These are phyloP conservation scores for Podospora anserina DNA, from an alignment of 495 filamentous ascomycete genomes.

Conservation along the genomic window DNA sequence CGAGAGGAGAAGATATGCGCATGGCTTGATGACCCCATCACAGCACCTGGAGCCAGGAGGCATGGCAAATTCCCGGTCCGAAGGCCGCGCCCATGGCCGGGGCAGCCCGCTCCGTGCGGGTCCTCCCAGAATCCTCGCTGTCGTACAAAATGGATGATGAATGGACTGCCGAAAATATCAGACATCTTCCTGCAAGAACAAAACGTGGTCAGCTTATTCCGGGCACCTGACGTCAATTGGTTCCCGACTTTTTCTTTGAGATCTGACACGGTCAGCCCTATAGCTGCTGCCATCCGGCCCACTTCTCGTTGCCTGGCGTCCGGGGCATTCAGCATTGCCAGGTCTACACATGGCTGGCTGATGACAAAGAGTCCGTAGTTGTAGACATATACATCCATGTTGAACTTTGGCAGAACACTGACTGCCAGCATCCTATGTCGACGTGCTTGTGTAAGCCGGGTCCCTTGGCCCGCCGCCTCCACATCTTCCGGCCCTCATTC, in stretches of 20 bases:
- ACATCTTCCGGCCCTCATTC: slow-evolving; percentile 12
- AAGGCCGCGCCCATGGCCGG: not conserved
- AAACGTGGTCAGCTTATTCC: not conserved
- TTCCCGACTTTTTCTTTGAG: not conserved
- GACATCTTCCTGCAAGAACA: not conserved
- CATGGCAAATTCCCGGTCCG: not conserved
- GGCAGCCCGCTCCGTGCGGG: too few species aligned
- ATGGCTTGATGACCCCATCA: not conserved
- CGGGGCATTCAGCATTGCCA: not conserved
- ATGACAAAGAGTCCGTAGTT: not conserved
- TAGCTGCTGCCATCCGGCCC: not conserved
- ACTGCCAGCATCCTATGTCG: too few species aligned
- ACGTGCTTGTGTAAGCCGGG: not conserved
- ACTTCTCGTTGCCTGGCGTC: not conserved
- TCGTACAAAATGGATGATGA: not conserved
- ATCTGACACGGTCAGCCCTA: not conserved
- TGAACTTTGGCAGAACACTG: not conserved
- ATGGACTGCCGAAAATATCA: not conserved
- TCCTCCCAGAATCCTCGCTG: slow-evolving; percentile 7
- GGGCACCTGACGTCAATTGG: not conserved
- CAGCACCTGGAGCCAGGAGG: not conserved
- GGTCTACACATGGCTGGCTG: not conserved
- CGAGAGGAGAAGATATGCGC: not conserved
- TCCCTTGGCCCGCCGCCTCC: not conserved
- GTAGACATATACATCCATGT: not conserved